Evolutionary conservation across 495 filamentous ascomycete genomes (phyloP).

Genomic region (Chaetomidium leptoderma): DNA sequence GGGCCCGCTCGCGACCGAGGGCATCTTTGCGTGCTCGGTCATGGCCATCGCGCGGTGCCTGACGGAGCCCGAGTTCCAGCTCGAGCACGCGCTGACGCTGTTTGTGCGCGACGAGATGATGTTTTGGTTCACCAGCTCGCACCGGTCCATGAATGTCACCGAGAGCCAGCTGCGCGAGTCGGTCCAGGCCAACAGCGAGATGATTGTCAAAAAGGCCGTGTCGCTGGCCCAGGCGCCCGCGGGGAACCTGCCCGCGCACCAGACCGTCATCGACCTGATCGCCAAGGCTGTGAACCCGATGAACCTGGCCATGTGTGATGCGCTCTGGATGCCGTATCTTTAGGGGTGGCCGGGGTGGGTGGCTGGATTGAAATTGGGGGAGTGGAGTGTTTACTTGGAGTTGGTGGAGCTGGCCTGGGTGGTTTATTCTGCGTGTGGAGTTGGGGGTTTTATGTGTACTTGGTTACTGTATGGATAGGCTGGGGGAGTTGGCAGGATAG

Average conservation of each 20-base stretch:
- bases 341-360: conserved; percentile 36
- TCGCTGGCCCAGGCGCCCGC: conserved; percentile 65
- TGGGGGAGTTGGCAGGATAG: neutral
- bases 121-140: conserved; percentile 86
- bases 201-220: conserved; percentile 83
- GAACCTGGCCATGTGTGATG: conserved; percentile 77
- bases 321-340: conserved; percentile 96
- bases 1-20: conserved; percentile 92
- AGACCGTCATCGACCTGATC: conserved; percentile 91
- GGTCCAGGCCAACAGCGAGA: conserved; percentile 82
- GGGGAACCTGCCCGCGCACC: conserved; percentile 79
- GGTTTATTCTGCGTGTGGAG: neutral
- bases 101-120: conserved; percentile 98
- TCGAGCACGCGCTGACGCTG: conserved; percentile 87
- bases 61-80: conserved; percentile 83
- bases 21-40: conserved; percentile 83
- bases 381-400: neutral
- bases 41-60: conserved; percentile 96
- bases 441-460: neutral
- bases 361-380: neutral
- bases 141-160: conserved; percentile 55
- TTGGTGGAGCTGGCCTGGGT: neutral
- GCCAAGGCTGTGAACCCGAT: conserved; percentile 79
- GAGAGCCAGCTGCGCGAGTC: conserved; percentile 75
- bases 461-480: neutral